Base-by-base conservation (phyloP, 1,139 yeast genomes). In the Candida sanyaensis region DNA sequence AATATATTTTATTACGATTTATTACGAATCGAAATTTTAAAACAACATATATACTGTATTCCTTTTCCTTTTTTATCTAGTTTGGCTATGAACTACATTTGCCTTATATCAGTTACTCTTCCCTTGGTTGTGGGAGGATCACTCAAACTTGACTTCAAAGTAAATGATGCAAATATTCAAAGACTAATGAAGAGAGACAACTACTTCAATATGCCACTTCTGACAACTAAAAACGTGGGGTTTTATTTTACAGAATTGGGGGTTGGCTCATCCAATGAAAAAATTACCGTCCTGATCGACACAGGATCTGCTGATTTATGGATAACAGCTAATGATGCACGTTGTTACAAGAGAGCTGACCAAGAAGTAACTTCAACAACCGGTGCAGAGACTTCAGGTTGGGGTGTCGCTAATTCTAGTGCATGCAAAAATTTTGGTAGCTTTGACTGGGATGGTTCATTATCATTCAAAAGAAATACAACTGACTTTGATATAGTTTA, bases 241-340 rank as follows among this genome's bases (percentile, higher is more conserved):
- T 37, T 37, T 9, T 49, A 49, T 36, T 40, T 37, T n/a, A 32
- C 46, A 17, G 41, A 44, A 12, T 36, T 53, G 24, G 23, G 30
- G 56, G 61, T 60, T 31, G 70, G 70, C 4, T 54, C 65, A 28
- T 45, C 60, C 34, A 50, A 53, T 6, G 61, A 58, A 44, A 42
- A 50, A 13, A 52, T 61, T 24, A 45, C 41, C 17, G 68, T 65
- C 21, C 45, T 51, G 37, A 44, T 66, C 17, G 70, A 66, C 49
- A 66, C 71, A 9, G 70, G 70, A 5, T 60, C 65, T 30, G 53
- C 63, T 12, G 68, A 65, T 44, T 56, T 64, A 42, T 65, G 69
- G 70, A 56, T 61, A n/a, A 36, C 47, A 4, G 41, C 43, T 2
- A 24, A 37, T 4, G 42, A 46, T n/a, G 48, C 49, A 6, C 30